A percentile compares a stretch with the other conserved stretches of the same genome.
Evolutionary conservation across 2,329 filamentous ascomycete species (phyloP).

Genomic region (Parastagonospora nodorum): DNA sequence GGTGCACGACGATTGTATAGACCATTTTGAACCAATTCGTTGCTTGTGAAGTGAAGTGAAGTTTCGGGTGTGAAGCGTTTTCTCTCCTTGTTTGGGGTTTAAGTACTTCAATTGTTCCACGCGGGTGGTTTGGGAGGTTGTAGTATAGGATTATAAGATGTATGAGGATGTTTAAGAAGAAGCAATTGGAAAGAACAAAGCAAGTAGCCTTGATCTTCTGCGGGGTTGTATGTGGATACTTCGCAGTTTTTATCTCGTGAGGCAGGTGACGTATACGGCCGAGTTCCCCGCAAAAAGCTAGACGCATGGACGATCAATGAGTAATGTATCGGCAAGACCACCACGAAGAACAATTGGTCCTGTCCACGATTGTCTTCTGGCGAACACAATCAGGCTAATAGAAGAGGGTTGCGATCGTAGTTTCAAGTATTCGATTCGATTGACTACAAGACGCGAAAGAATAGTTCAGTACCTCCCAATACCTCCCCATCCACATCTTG

Average conservation of each 20-base stretch:
- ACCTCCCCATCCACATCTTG: slow-evolving; percentile 1
- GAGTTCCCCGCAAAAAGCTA: slow-evolving; percentile 1
- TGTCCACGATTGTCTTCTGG: too few species aligned
- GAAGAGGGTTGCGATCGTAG: too few species aligned
- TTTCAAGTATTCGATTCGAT: background rate
- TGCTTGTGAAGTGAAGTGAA: background rate
- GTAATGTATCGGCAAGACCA: background rate
- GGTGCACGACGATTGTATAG: slow-evolving; percentile 71
- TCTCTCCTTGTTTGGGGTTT: background rate
- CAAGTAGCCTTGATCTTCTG: background rate
- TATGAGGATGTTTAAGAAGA: background rate
- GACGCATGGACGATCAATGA: background rate
- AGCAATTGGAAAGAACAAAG: background rate
- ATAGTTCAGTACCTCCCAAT: slow-evolving; percentile 20
- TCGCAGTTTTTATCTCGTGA: background rate
- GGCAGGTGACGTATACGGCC: background rate
- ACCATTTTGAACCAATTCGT: slow-evolving; percentile 56
- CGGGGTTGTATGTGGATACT: background rate
- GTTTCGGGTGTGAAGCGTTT: background rate
- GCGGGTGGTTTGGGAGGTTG: background rate
- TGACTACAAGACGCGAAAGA: background rate
- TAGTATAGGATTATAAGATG: background rate
- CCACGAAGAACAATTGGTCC: too few species aligned
- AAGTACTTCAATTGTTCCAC: background rate
- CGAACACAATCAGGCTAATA: background rate